Evolutionary conservation across 306 rosid species (phyloP), one percentile per base, ranked within the genome.

Genomic region (Acacia acuminata): DNA sequence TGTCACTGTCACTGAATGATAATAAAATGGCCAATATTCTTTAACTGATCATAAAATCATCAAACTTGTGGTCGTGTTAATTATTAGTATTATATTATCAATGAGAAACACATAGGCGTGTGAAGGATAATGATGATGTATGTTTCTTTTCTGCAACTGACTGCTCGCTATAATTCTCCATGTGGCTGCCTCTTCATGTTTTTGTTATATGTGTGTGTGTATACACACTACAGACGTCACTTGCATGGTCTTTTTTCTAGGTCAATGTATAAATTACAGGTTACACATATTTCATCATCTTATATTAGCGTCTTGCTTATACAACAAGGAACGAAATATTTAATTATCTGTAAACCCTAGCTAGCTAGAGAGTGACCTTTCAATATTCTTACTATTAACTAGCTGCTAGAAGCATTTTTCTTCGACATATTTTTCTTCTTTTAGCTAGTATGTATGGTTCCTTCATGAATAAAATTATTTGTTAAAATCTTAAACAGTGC

Each of bases 141-240:
- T 27, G 27, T 80, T 47, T 77, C 81, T 84, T 79, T 78, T 79
- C 84, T 40, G 53, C 51, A 4, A 19, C 14, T 19, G 42, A 66
- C 38, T 15, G 12, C 24, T 76, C 45, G 36, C 76, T 61, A 81
- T 43, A 77, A 79, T 36, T 74, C 8, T 80, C 74, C 80, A 76
- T 87, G 81, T 88, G 74, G 74, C 13, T 68, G 87, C 63, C 77
- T 85, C 84, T 73, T 72, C 36, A 82, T 80, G 55, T 74, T 75
- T 56, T 16, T 25, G 6, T 25, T 61, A 1, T 61, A 27, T 27
- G 27, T 27, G 27, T 27, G 27, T 27, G 27, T 27, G 27, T 27
- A 27, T 27, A n/a, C n/a, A n/a, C 16, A 16, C 4, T 51, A 17
- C 58, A 51, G 92, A 81, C 20, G 60, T 82, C 91, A 90, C 94